Base-by-base conservation (phyloP, 2,329 filamentous ascomycete species). In the Verticillium zaregamsianum region DNA sequence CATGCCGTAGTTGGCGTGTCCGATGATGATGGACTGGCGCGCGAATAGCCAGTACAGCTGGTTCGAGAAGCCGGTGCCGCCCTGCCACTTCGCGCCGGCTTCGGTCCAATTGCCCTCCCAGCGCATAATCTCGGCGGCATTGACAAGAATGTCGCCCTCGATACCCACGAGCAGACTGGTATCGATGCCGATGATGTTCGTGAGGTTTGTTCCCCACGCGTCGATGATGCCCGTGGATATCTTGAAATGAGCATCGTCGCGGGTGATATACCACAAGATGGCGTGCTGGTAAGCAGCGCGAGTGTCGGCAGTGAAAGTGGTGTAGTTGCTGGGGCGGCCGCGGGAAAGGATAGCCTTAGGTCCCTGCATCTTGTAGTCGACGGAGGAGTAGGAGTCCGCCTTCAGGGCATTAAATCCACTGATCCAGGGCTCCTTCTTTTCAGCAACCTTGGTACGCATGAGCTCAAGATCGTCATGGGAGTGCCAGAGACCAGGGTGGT, bases 71-170 rank as follows among this genome's bases (percentile, higher is more conserved):
- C 76, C 76, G 1, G 65, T 68, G 1, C 71, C 71, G 2, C 77
- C 77, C n/a, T 67, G 63, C 67, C 66, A 70, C n/a, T 60, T 67
- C 0, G 74, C 69, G 2, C 75, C 74, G 2, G 63, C 32, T 61
- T 79, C 76, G 0, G 67, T 66, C 76, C 77, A 79, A 25, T 68
- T 67, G 8, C 74, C 76, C 62, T 79, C 77, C 74, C 75, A 78
- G 33, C 76, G 72, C 75, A 79, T 77, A 33, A 79, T 77, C 66
- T 79, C 77, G 0, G 76, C 77, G 0, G 76, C 76, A 37, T 79
- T 79, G 23, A 71, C 75, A 9, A 79, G 71, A 17, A 79, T 45
- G 25, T 74, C 72, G 1, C 77, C 77, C 9, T 79, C 76, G 0
- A 79, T 65, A 0, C 72, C 75, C 7, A 78, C 65, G 5, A 78